phyloP scores from a whole-genome alignment of 2,329 filamentous ascomycete species.

The Ascochyta viciae-villosae region DNA sequence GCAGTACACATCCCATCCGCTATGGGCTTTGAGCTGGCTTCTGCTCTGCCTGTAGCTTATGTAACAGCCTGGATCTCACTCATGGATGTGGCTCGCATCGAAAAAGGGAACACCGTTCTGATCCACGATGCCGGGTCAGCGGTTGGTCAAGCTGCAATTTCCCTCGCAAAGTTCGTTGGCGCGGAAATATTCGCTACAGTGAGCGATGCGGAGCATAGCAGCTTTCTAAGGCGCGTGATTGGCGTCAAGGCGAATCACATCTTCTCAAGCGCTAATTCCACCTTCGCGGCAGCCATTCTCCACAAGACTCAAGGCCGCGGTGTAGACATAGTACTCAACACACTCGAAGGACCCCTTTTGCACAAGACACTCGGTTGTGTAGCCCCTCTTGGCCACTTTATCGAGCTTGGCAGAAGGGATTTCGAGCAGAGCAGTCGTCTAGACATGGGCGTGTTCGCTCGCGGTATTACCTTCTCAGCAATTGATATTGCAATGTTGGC shows the following conservation, averaged over 20 bases:
- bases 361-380: slow-evolving; percentile 55
- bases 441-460: slow-evolving; percentile 29
- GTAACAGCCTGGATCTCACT: slow-evolving; percentile 26
- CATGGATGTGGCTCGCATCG: slow-evolving; percentile 19
- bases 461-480: slow-evolving; percentile 18
- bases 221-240: slow-evolving; percentile 10
- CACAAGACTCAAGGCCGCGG: slow-evolving; percentile 30
- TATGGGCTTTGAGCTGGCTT: slow-evolving; percentile 25
- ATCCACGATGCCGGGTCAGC: slow-evolving; percentile 36
- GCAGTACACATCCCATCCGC: slow-evolving; percentile 11
- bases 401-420: slow-evolving; percentile 26
- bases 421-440: slow-evolving; percentile 7
- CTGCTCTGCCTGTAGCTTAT: slow-evolving; percentile 25
- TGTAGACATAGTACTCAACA: slow-evolving; percentile 44
- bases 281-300: slow-evolving; percentile 26
- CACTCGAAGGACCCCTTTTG: slow-evolving; percentile 33
- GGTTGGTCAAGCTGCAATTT: slow-evolving; percentile 17
- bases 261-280: slow-evolving; percentile 30
- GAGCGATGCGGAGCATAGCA: neutral
- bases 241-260: slow-evolving; percentile 10
- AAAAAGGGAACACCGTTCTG: slow-evolving; percentile 30
- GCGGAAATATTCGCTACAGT: slow-evolving; percentile 5
- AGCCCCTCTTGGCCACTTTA: slow-evolving; percentile 38
- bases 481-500: slow-evolving; percentile 50
- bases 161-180: neutral